phyloP scores from a whole-genome alignment of 2,329 filamentous ascomycete genomes.

The Beauveria brongniartii region DNA sequence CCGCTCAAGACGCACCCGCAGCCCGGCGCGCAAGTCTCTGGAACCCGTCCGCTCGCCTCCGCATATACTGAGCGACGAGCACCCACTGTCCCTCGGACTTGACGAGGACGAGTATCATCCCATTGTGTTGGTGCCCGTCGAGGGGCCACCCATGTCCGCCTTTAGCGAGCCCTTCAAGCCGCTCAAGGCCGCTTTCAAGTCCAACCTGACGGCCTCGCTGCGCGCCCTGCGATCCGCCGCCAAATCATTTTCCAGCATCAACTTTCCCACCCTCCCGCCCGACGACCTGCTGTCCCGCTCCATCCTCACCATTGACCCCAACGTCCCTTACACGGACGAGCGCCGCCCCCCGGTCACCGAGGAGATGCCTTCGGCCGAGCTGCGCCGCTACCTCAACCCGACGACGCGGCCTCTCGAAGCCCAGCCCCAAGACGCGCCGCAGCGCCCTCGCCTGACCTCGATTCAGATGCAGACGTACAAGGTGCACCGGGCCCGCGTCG shows the following conservation, averaged over 20 bases:
- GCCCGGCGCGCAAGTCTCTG: slow-evolving; percentile 37
- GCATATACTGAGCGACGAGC: slow-evolving; percentile 38
- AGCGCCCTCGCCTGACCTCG: slow-evolving; percentile 39
- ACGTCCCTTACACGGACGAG: slow-evolving; percentile 60
- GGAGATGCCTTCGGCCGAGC: slow-evolving; percentile 56
- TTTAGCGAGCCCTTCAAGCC: slow-evolving; percentile 36
- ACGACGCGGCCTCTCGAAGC: slow-evolving; percentile 34
- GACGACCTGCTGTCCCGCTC: slow-evolving; percentile 61
- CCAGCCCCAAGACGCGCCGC: slow-evolving; percentile 12
- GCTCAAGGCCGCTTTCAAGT: slow-evolving; percentile 55
- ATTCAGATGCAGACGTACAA: slow-evolving; percentile 69
- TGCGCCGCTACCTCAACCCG: slow-evolving; percentile 61
- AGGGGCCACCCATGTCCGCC: slow-evolving; percentile 17
- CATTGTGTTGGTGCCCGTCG: slow-evolving; percentile 33
- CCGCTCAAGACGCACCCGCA: slow-evolving; percentile 24
- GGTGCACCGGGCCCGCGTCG: slow-evolving; percentile 40
- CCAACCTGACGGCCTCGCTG: slow-evolving; percentile 59
- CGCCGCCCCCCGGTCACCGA: slow-evolving; percentile 53
- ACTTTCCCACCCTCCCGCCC: slow-evolving; percentile 54
- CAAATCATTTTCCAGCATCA: slow-evolving; percentile 54
- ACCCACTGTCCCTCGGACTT: slow-evolving; percentile 35
- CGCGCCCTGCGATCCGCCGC: slow-evolving; percentile 57
- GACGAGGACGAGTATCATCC: slow-evolving; percentile 41
- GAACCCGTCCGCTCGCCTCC: slow-evolving; percentile 49
- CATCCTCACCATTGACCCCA: slow-evolving; percentile 58